These are phyloP conservation scores for Mrakiaceae sp. DNA, from an alignment of 1,284 basidiomycete species.

Conservation along the genomic window DNA sequence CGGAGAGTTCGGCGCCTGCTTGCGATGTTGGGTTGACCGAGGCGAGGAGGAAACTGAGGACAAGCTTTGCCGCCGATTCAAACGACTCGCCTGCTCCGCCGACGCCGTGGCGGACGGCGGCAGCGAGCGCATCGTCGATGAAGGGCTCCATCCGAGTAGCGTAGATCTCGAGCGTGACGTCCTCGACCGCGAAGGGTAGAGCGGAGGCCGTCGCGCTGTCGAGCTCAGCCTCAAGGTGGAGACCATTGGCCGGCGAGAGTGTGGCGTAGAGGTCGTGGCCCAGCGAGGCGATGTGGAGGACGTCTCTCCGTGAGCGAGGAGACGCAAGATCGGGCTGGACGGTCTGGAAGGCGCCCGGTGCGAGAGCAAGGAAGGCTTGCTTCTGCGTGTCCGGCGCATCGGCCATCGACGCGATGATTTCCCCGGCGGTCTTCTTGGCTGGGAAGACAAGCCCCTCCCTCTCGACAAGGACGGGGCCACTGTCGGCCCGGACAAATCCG, in stretches of 20 bases:
- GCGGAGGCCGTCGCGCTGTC: slow-evolving; percentile 15
- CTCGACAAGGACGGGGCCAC: slow-evolving; percentile 54
- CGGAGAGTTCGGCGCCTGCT: background rate
- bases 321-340: slow-evolving; percentile 24
- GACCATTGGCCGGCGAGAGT: background rate
- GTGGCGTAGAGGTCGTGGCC: slow-evolving; percentile 18
- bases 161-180: slow-evolving; percentile 22
- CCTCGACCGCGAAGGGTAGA: slow-evolving; percentile 18
- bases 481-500: slow-evolving; percentile 42
- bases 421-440: background rate
- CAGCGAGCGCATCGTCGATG: slow-evolving; percentile 16
- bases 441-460: slow-evolving; percentile 60
- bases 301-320: slow-evolving; percentile 21
- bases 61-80: slow-evolving; percentile 42
- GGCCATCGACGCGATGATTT: slow-evolving; percentile 27
- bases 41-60: slow-evolving; percentile 39
- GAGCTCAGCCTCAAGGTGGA: slow-evolving; percentile 20
- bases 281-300: slow-evolving; percentile 23
- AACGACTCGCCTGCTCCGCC: background rate
- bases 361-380: slow-evolving; percentile 17
- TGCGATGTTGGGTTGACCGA: background rate
- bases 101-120: slow-evolving; percentile 17
- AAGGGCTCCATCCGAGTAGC: slow-evolving; percentile 26
- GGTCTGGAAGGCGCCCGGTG: slow-evolving; percentile 22
- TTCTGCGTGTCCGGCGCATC: slow-evolving; percentile 24